phyloP scores from a whole-genome alignment of 192 early-diverging fungal genomes.

The Gamsiella multidivaricata region DNA sequence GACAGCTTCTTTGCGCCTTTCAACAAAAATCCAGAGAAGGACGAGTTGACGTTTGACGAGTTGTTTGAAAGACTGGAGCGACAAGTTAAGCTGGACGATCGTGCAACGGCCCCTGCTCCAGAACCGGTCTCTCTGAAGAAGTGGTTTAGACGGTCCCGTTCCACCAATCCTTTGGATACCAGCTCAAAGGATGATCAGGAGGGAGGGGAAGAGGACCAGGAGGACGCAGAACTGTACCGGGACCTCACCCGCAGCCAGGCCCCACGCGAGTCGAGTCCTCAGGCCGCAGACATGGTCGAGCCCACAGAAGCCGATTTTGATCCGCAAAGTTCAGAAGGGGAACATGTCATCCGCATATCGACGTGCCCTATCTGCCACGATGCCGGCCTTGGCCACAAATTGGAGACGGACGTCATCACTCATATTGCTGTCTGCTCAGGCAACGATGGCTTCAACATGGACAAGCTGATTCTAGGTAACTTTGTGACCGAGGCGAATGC shows the following conservation, averaged over 20 bases:
- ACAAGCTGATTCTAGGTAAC: slow-evolving; percentile 78
- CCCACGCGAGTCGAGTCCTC: slow-evolving; percentile 1
- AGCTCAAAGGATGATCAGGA: not conserved
- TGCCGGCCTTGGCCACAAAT: slow-evolving; percentile 58
- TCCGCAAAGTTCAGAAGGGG: slow-evolving; percentile 52
- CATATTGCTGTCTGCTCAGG: slow-evolving; percentile 81
- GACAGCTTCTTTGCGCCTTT: slow-evolving; percentile 64
- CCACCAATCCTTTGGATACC: not conserved
- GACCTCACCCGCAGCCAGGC: slow-evolving; percentile 14
- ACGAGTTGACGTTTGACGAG: slow-evolving; percentile 76
- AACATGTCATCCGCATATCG: slow-evolving; percentile 71
- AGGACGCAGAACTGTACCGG: slow-evolving; percentile 8
- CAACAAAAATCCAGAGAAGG: slow-evolving; percentile 57
- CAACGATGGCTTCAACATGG: slow-evolving; percentile 72
- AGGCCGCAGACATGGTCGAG: slow-evolving; percentile 37
- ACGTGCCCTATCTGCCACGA: slow-evolving; percentile 79
- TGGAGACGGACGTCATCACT: slow-evolving; percentile 78
- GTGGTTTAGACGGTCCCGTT: slow-evolving; percentile 30
- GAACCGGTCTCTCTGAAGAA: slow-evolving; percentile 10
- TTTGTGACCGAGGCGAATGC: slow-evolving; percentile 83
- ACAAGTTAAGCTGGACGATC: slow-evolving; percentile 43
- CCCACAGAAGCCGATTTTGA: slow-evolving; percentile 44
- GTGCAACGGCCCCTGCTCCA: not conserved
- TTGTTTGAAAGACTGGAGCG: slow-evolving; percentile 69
- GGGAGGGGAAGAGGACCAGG: slow-evolving; percentile 16